phyloP scores from a whole-genome alignment of 139 green algal genomes.

The Raphidocelis subcapitata region DNA sequence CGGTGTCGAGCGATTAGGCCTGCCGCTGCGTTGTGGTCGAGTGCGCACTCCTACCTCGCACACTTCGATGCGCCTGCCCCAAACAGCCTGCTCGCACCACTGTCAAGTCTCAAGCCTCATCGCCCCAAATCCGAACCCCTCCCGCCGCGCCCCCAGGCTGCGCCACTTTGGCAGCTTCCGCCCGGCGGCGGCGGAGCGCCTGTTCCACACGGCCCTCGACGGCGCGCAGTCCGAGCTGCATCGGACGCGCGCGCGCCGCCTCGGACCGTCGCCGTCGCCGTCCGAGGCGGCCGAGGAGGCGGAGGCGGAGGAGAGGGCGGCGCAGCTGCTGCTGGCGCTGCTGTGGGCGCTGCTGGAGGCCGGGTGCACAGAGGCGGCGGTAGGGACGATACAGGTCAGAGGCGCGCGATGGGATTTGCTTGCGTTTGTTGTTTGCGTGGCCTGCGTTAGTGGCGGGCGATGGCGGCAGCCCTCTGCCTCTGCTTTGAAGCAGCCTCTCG shows the following conservation, averaged over 20 bases:
- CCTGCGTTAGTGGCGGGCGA: too few relatives aligned
- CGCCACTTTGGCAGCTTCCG: conserved; percentile 48
- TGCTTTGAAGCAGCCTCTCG: too few relatives aligned
- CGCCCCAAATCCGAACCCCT: too few relatives aligned
- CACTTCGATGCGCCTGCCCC: too few relatives aligned
- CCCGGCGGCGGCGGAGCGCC: conserved; percentile 9
- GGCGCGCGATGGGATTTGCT: background rate
- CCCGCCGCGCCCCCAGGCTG: conserved; percentile 3
- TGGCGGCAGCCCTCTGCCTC: too few relatives aligned
- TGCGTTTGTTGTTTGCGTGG: too few relatives aligned
- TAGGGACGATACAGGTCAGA: conserved; percentile 49
- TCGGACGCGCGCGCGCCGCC: background rate
- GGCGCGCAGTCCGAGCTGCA: conserved; percentile 10
- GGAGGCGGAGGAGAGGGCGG: conserved; percentile 15
- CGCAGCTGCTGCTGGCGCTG: conserved; percentile 29
- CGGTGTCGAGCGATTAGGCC: too few relatives aligned
- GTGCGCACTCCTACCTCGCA: too few relatives aligned
- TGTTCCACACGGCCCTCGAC: conserved; percentile 36
- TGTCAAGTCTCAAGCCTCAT: too few relatives aligned
- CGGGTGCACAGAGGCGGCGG: conserved; percentile 55
- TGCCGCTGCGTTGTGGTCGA: too few relatives aligned
- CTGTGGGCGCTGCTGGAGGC: conserved; percentile 44
- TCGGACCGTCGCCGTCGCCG: background rate
- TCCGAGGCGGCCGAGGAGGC: background rate
- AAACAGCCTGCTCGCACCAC: too few relatives aligned